These are phyloP conservation scores for Annulohypoxylon moriforme DNA, from an alignment of 495 filamentous ascomycete species.

Conservation along the genomic window DNA sequence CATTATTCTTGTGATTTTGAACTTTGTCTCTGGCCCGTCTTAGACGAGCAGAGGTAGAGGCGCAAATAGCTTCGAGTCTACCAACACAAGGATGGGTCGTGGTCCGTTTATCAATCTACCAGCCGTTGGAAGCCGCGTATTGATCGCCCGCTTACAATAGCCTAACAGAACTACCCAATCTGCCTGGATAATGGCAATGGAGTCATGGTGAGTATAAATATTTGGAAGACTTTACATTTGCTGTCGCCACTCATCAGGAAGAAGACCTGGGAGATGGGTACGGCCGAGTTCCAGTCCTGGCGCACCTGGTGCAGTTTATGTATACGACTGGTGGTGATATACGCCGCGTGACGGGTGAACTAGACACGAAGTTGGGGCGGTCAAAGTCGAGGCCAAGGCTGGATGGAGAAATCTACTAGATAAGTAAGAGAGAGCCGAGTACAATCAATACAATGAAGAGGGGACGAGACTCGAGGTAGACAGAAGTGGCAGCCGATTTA, in stretches of 20 bases:
- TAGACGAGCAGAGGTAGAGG: constrained; percentile 16
- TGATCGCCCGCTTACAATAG: constrained; percentile 3
- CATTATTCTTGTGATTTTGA: constrained; percentile 18
- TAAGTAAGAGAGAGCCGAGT: constrained; percentile 1
- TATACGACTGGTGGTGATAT: constrained; percentile 12
- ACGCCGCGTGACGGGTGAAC: constrained; percentile 24
- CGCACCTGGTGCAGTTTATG: neutral
- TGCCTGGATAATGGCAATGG: constrained; percentile 19
- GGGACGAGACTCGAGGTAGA: constrained; percentile 3
- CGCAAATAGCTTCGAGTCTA: neutral
- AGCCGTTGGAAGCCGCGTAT: constrained; percentile 1
- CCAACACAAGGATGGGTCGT: constrained; percentile 5
- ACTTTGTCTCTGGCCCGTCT: constrained; percentile 7
- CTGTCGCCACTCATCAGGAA: constrained; percentile 35
- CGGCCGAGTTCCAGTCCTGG: neutral
- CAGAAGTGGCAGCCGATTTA: constrained; percentile 34
- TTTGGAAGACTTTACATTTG: neutral
- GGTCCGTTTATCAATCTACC: neutral
- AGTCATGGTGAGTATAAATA: constrained; percentile 34
- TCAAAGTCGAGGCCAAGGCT: constrained; percentile 27
- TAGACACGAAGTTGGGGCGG: constrained; percentile 15
- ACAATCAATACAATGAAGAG: constrained; percentile 8
- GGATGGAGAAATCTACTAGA: constrained; percentile 15
- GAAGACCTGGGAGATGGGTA: constrained; percentile 9
- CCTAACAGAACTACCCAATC: constrained; percentile 35